Percentiles rank a stretch among this genome's conserved stretches.
Evolutionary conservation across 768 basidiomycete species (phyloP).

Genomic region (Pleurotus ostreatus): DNA sequence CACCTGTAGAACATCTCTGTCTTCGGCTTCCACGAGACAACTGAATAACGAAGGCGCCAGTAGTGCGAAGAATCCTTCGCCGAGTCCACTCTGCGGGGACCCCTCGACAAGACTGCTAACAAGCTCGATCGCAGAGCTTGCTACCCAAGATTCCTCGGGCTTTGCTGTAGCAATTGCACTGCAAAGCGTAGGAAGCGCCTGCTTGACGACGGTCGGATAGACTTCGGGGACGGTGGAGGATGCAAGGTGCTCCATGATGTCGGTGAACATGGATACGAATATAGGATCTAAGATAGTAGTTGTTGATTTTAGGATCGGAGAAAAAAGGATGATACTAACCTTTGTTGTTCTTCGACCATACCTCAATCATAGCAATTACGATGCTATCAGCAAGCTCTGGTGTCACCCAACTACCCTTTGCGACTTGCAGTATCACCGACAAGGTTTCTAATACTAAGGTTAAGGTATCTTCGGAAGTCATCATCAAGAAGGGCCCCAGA

Average conservation of each 20-base stretch:
- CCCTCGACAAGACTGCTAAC: constrained; percentile 69
- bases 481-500: constrained; percentile 77
- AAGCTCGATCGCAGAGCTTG: constrained; percentile 80
- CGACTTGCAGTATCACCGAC: constrained; percentile 72
- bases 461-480: constrained; percentile 84
- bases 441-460: constrained; percentile 86
- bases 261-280: constrained; percentile 79
- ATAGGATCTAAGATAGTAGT: constrained; percentile 62
- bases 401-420: constrained; percentile 70
- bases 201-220: constrained; percentile 69
- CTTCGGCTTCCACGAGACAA: constrained; percentile 67
- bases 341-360: constrained; percentile 85
- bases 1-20: constrained; percentile 83
- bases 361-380: constrained; percentile 63
- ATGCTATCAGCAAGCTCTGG: constrained; percentile 62
- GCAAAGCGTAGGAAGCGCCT: constrained; percentile 71
- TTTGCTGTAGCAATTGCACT: constrained; percentile 56
- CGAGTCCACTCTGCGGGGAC: constrained; percentile 58
- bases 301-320: not conserved
- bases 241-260: constrained; percentile 72
- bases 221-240: constrained; percentile 53
- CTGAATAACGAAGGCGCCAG: constrained; percentile 75
- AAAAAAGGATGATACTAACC: constrained; percentile 37
- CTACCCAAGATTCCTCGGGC: constrained; percentile 67
- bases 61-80: constrained; percentile 73